phyloP scores from a whole-genome alignment of 2,329 filamentous ascomycete species.

The Coniochaeta sp. region DNA sequence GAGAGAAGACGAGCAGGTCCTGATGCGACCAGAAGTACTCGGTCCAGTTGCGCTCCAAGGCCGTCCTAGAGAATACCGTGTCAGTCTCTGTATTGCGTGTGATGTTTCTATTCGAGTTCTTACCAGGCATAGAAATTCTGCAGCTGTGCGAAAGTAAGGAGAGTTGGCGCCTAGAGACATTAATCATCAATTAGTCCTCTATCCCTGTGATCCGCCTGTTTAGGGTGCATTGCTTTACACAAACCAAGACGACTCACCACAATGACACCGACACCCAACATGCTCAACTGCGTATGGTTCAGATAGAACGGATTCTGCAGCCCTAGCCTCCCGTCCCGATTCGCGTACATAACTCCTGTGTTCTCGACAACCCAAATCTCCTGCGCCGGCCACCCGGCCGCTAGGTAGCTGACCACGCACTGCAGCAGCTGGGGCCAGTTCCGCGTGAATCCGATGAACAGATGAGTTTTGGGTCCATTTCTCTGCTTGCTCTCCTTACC shows the following conservation, averaged over 20 bases:
- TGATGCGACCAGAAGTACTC: slow-evolving; percentile 48
- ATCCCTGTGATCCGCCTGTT: neutral
- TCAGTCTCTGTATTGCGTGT: slow-evolving; percentile 8
- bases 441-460: slow-evolving; percentile 53
- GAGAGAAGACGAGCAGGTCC: slow-evolving; percentile 37
- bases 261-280: slow-evolving; percentile 29
- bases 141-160: slow-evolving; percentile 44
- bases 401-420: slow-evolving; percentile 47
- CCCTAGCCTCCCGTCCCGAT: slow-evolving; percentile 36
- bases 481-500: neutral
- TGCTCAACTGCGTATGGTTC: slow-evolving; percentile 38
- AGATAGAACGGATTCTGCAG: slow-evolving; percentile 50
- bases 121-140: slow-evolving; percentile 41
- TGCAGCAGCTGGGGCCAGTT: slow-evolving; percentile 48
- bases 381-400: slow-evolving; percentile 48
- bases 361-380: slow-evolving; percentile 54
- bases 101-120: slow-evolving; percentile 11
- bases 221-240: too few relatives aligned
- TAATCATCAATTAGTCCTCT: neutral
- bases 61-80: neutral
- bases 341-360: slow-evolving; percentile 47
- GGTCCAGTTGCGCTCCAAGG: slow-evolving; percentile 28
- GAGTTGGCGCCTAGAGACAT: slow-evolving; percentile 32
- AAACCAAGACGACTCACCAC: neutral
- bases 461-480: slow-evolving; percentile 15